Percentiles rank a stretch among this genome's conserved stretches.
Evolutionary conservation across 2,329 filamentous ascomycete genomes (phyloP).

Genomic region (Verruconis gallopava): DNA sequence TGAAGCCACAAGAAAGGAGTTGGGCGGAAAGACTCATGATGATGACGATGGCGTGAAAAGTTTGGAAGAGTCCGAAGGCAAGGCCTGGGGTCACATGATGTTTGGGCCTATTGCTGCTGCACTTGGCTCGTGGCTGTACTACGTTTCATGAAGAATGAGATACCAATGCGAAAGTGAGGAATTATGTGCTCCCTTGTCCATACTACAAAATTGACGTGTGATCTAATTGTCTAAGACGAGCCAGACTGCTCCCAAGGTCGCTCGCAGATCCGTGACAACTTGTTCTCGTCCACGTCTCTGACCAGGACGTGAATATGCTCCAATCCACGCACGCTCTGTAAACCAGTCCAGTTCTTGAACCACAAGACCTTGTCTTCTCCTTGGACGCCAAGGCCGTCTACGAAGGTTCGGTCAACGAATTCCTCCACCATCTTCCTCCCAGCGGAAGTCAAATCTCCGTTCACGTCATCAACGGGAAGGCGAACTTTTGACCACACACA

Average conservation of each 20-base stretch:
- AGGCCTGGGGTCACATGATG: background rate
- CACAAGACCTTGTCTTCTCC: conserved; percentile 39
- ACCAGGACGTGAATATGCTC: conserved; percentile 46
- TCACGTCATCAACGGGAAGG: conserved; percentile 18
- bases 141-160: background rate
- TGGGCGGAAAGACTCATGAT: too few species aligned
- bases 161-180: too few species aligned
- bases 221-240: too few species aligned
- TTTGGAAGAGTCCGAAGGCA: background rate
- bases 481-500: conserved; percentile 39
- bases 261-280: conserved; percentile 3
- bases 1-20: background rate
- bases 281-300: conserved; percentile 22
- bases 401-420: conserved; percentile 11
- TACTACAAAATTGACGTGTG: too few species aligned
- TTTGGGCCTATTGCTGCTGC: background rate
- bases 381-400: conserved; percentile 20
- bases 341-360: conserved; percentile 51
- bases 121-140: background rate
- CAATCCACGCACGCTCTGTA: conserved; percentile 47
- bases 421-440: conserved; percentile 18
- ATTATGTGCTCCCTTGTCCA: too few species aligned
- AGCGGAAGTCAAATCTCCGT: conserved; percentile 20
- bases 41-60: background rate
- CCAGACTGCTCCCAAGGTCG: background rate